Conservation (phyloP, 305 asterid genomes). For the Fraxinus baroniana region DNA sequence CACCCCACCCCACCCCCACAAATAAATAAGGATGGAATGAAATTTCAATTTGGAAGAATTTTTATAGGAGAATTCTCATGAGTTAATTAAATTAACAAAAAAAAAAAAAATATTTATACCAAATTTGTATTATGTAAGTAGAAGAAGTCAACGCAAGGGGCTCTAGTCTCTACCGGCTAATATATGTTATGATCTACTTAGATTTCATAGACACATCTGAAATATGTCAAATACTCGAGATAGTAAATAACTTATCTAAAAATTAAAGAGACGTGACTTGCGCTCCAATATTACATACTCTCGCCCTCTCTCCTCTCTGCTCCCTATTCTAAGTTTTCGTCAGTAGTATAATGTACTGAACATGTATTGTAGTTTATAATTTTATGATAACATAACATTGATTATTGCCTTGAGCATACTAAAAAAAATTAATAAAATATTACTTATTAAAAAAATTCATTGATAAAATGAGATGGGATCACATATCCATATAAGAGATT, state of each 20-base stretch:
- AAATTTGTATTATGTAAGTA: not conserved
- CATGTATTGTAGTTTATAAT: not conserved
- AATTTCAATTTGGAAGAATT: not conserved
- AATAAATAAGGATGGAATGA: not conserved
- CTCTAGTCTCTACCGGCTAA: not conserved
- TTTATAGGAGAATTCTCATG: not conserved
- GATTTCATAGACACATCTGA: not conserved
- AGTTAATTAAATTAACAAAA: too few species aligned
- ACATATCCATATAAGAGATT: not conserved
- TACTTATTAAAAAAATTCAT: not conserved
- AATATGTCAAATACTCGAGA: not conserved
- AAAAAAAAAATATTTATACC: not conserved
- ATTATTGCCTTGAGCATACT: not conserved
- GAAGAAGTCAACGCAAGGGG: not conserved
- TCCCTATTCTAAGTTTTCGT: not conserved
- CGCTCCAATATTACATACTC: not conserved
- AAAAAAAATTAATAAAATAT: not conserved
- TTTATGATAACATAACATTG: not conserved
- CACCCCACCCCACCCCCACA: not conserved
- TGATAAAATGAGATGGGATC: not conserved
- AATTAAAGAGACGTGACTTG: not conserved
- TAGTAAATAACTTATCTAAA: not conserved
- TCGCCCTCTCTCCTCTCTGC: not conserved
- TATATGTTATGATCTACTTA: not conserved
- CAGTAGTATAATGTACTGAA: not conserved